Evolutionary conservation across 352 stramenopile genomes (phyloP).

Genomic region (Phytopythium helicoides): DNA sequence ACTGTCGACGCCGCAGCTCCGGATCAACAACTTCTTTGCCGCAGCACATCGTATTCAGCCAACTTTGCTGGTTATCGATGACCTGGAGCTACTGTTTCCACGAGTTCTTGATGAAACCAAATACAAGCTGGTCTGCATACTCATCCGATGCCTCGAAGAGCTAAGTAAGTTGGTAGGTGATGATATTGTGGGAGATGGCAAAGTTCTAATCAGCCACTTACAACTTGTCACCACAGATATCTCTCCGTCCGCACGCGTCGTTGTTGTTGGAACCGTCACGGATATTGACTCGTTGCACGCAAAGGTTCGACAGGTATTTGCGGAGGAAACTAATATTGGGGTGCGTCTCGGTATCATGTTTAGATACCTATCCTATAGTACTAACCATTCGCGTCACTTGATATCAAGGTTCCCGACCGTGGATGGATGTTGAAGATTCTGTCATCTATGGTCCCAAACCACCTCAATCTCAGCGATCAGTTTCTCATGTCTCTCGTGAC

Average conservation of each 20-base stretch:
- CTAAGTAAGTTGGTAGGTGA: constrained; percentile 70
- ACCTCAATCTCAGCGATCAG: constrained; percentile 30
- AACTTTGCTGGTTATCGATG: constrained; percentile 61
- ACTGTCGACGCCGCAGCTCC: constrained; percentile 46
- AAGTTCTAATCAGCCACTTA: too few relatives aligned
- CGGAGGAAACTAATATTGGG: constrained; percentile 68
- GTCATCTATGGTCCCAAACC: constrained; percentile 31
- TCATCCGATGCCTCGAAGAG: constrained; percentile 52
- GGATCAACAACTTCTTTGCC: constrained; percentile 63
- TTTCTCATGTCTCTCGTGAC: constrained; percentile 59
- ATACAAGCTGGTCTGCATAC: constrained; percentile 62
- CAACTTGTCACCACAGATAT: constrained; percentile 29
- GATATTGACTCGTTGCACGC: constrained; percentile 46
- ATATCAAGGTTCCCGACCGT: constrained; percentile 51
- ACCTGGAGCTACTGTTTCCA: constrained; percentile 78
- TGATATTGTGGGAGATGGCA: too few relatives aligned
- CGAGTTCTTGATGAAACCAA: constrained; percentile 64
- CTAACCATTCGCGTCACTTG: not conserved
- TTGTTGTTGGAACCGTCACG: constrained; percentile 65
- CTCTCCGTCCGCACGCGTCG: constrained; percentile 27
- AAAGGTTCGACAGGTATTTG: constrained; percentile 74
- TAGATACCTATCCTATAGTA: too few relatives aligned
- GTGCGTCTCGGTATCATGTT: constrained; percentile 30
- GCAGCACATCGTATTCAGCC: constrained; percentile 72
- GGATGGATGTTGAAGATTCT: constrained; percentile 53